Evolutionary conservation across 495 filamentous ascomycete species (phyloP), one percentile per base, ranked within the genome.

Genomic region (Thermothielavioides terrestris): DNA sequence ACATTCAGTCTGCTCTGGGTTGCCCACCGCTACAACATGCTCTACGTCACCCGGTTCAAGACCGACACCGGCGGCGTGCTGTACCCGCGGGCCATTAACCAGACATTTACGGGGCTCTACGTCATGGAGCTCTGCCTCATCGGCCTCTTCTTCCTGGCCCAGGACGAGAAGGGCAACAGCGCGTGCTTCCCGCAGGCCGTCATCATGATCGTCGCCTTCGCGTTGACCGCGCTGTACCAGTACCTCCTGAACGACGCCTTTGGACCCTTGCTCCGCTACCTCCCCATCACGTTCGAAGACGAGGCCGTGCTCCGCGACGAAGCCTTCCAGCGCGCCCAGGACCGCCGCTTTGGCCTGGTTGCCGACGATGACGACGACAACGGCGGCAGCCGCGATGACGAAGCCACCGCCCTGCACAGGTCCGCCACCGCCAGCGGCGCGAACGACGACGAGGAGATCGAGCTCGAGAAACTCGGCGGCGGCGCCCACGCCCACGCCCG

Each of bases 1-100:
- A 97, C 91, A 0, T 97, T 97, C 68, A 79, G 81, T 52, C 73
- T 98, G 3, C 89, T 98, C 63, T 98, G 91, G 91, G 80, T 95
- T 46, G 91, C 89, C 4, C 89, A 97, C 67, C 85, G 91, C 20
- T 97, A 98, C 68, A 92, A 91, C 61, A 94, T 92, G 65, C 80
- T 98, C 36, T 97, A 96, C 60, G 89, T 98, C 46, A 90, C 85
- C 34, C 90, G 90, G 41, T 94, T 94, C 65, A 77, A 79, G 36
- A 84, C 84, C 57, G 92, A 98, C 64, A 98, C 92, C 1, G 94
- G 92, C 46, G 92, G 92, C 25, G 75, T 97, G 26, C 77, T 97
- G 20, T 98, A 94, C 59, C 94, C 94, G 3, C 82, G 79, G 15
- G 94, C 92, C 6, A 85, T 98, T 70, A 96, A 96, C 63, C 94